These are phyloP conservation scores for Dictyophora rubrovolvata DNA, from an alignment of 768 basidiomycete species.

Conservation along the genomic window DNA sequence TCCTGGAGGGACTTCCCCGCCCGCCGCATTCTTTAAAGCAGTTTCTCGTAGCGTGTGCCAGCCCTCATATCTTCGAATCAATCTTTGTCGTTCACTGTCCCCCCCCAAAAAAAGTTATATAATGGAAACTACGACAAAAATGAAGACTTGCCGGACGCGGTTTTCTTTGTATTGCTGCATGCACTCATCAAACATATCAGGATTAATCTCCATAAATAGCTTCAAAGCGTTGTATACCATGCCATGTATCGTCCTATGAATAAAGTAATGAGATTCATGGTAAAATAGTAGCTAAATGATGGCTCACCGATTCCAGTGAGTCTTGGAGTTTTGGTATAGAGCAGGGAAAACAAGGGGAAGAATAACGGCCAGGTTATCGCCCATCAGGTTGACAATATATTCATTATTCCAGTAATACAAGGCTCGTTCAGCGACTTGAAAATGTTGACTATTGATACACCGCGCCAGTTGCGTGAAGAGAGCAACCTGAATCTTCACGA, in stretches of 20 bases:
- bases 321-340: conserved; percentile 88
- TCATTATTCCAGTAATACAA: conserved; percentile 99
- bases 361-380: conserved; percentile 81
- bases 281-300: conserved; percentile 4
- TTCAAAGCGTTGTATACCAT: conserved; percentile 99
- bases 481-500: conserved; percentile 88
- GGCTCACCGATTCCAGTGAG: conserved; percentile 95
- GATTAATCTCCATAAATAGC: conserved; percentile 98
- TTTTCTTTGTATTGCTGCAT: conserved; percentile 89
- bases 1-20: conserved; percentile 60
- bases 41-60: conserved; percentile 81
- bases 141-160: conserved; percentile 61
- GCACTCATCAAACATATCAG: conserved; percentile 87
- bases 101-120: conserved; percentile 30
- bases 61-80: conserved; percentile 73
- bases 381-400: conserved; percentile 99
- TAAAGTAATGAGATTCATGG: conserved; percentile 4
- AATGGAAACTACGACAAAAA: not conserved
- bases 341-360: conserved; percentile 97
- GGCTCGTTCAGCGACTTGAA: conserved; percentile 97
- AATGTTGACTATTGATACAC: conserved; percentile 98
- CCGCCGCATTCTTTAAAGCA: conserved; percentile 56
- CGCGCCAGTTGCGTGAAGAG: conserved; percentile 90
- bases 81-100: conserved; percentile 90
- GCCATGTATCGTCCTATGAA: conserved; percentile 84